These are phyloP conservation scores for Rickenella mellea DNA, from an alignment of 768 basidiomycete genomes.

Conservation along the genomic window DNA sequence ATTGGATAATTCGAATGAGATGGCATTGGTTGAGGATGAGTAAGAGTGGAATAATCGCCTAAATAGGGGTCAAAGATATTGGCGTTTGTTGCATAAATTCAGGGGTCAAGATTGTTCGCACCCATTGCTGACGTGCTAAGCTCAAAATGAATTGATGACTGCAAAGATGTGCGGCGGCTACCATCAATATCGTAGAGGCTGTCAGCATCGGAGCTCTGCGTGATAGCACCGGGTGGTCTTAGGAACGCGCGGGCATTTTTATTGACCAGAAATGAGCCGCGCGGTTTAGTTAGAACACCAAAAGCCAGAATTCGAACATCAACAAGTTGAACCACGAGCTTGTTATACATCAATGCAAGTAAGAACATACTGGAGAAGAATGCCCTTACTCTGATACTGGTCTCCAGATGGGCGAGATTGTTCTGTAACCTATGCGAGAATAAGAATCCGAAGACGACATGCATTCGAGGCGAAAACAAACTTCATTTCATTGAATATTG, in stretches of 20 bases:
- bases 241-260: slow-evolving; percentile 58
- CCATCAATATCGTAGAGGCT: neutral
- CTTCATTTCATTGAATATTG: slow-evolving; percentile 73
- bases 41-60: slow-evolving; percentile 30
- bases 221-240: slow-evolving; percentile 58
- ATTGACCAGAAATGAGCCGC: slow-evolving; percentile 49
- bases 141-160: neutral
- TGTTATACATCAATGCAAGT: neutral
- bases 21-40: slow-evolving; percentile 45
- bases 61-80: neutral
- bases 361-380: slow-evolving; percentile 3
- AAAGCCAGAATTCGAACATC: slow-evolving; percentile 69
- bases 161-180: neutral
- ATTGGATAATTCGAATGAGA: slow-evolving; percentile 61
- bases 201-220: neutral
- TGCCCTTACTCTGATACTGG: slow-evolving; percentile 49
- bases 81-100: neutral
- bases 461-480: slow-evolving; percentile 20
- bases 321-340: slow-evolving; percentile 62
- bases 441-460: neutral
- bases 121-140: no score
- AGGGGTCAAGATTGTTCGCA: neutral
- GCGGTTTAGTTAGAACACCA: slow-evolving; percentile 52
- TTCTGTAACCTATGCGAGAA: slow-evolving; percentile 45
- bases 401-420: slow-evolving; percentile 58